Evolutionary conservation across 164 flowering plant genomes (phyloP), one percentile per base, ranked within the genome.

Genomic region (Houttuynia cordata): DNA sequence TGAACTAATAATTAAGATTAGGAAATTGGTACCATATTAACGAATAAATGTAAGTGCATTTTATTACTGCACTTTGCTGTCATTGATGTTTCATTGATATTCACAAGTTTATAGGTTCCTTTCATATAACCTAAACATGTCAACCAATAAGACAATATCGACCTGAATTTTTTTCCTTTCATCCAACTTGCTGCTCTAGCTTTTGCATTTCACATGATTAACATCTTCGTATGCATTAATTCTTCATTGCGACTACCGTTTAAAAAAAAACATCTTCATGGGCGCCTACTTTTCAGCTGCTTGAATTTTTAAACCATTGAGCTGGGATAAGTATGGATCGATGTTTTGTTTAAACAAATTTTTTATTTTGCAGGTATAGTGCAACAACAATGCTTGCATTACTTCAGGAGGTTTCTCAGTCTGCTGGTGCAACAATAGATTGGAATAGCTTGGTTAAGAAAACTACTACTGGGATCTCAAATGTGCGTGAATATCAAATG

Each of bases 401-500:
- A 75, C 79, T 90, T 54, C 87, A 79, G 62, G 98, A 93, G 67
- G 83, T 90, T 65, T 76, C 83, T 19, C 81, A 79, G 20, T 71
- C 25, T 59, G 21, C 79, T 47, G 88, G 70, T 17, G 69, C 5
- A 45, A 85, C 86, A 64, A 75, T 88, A 39, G 86, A 86, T 66
- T 91, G 96, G 97, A 61, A 79, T 59, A 76, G 60, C 13, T 53
- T 88, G 75, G 96, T 81, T 64, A 76, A 75, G 78, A 88, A 80
- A 55, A 79, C 92, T 3, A 54, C 77, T 3, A 93, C 96, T n/a
- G 97, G 96, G 22, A 90, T 93, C 69, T 64, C 87, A 2, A 78
- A 70, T 76, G 83, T 91, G 0, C 79, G 87, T 55, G 97, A 93
- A 73, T 91, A 86, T 73, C 97, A 83, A 74, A 88, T 81, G 97